Conservation (phyloP, 306 rosid species). For the Macrotyloma uniflorum region DNA sequence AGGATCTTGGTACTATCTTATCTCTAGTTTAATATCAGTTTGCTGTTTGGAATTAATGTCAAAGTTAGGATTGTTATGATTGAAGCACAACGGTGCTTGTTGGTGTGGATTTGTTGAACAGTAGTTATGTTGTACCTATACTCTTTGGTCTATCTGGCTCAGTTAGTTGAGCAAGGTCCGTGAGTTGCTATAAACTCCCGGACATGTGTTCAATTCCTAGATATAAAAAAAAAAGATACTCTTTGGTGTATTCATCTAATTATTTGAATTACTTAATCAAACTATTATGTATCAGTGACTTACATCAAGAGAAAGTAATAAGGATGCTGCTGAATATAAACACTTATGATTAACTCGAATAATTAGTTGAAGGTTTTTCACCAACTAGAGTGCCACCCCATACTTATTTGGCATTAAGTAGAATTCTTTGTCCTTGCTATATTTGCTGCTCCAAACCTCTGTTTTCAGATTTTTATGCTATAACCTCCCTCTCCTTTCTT, state of each 20-base stretch:
- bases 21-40: conserved; percentile 10
- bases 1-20: conserved; percentile 75
- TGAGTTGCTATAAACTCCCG: no score
- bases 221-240: no score
- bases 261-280: background rate
- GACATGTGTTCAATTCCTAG: no score
- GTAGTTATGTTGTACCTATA: background rate
- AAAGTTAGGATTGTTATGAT: background rate
- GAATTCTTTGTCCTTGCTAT: conserved; percentile 17
- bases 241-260: background rate
- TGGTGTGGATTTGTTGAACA: background rate
- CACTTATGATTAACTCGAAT: background rate
- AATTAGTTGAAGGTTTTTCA: background rate
- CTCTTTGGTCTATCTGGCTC: background rate
- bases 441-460: background rate
- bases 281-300: background rate
- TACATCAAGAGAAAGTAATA: conserved; percentile 11
- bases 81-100: conserved; percentile 5
- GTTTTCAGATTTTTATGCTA: conserved; percentile 27
- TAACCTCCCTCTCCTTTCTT: background rate
- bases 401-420: background rate
- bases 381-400: background rate
- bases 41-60: conserved; percentile 3
- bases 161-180: no score
- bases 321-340: background rate